These are phyloP conservation scores for Vaccinium darrowii DNA, from an alignment of 148 eudicot genomes.

Conservation along the genomic window DNA sequence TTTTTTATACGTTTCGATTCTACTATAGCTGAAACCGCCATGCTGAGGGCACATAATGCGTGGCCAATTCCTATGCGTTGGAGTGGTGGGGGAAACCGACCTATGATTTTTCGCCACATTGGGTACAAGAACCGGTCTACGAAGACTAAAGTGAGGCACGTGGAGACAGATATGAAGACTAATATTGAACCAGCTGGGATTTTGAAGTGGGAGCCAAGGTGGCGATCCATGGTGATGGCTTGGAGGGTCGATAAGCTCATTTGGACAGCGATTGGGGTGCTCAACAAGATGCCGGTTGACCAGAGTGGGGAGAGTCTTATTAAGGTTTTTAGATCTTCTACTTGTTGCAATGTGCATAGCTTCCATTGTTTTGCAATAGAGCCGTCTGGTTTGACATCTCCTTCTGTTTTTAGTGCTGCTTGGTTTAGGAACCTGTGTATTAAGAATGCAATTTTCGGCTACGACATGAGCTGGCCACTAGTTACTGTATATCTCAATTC, in stretches of 20 bases:
- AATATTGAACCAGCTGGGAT: slow-evolving; percentile 38
- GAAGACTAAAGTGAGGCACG: slow-evolving; percentile 23
- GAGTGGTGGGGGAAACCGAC: slow-evolving; percentile 28
- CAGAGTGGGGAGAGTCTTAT: slow-evolving; percentile 64
- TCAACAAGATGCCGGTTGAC: slow-evolving; percentile 58
- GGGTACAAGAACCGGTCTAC: slow-evolving; percentile 31
- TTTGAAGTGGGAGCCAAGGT: slow-evolving; percentile 35
- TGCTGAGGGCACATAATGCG: slow-evolving; percentile 27
- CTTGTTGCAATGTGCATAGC: slow-evolving; percentile 39
- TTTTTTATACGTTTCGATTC: slow-evolving; percentile 23
- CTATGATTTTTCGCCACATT: slow-evolving; percentile 20
- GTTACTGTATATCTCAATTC: neutral
- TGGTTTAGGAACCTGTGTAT: slow-evolving; percentile 42
- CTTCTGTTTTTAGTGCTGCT: slow-evolving; percentile 37
- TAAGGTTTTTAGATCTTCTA: slow-evolving; percentile 43
- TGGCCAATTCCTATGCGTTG: slow-evolving; percentile 44
- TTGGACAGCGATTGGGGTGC: slow-evolving; percentile 49
- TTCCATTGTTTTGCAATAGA: slow-evolving; percentile 32
- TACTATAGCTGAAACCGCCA: slow-evolving; percentile 35
- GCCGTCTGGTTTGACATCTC: slow-evolving; percentile 26
- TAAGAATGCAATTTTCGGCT: neutral
- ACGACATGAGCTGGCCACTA: too few relatives aligned
- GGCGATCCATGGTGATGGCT: slow-evolving; percentile 53
- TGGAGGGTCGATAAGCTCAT: slow-evolving; percentile 51
- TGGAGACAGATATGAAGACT: slow-evolving; percentile 27